Conservation (phyloP, 2,329 filamentous ascomycete species). For the Pseudogymnoascus sp. region DNA sequence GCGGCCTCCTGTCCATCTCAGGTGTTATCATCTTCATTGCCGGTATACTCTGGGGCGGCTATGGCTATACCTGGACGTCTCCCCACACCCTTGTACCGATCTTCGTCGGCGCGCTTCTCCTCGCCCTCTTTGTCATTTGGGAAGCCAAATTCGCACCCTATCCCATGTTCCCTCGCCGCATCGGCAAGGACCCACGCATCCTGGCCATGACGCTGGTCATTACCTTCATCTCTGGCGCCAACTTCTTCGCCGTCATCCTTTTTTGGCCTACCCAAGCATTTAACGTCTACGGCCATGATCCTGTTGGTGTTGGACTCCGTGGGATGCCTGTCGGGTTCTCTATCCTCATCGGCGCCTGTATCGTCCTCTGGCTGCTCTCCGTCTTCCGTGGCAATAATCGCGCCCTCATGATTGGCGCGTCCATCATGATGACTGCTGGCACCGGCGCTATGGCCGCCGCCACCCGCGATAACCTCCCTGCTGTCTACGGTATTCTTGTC, state of each 20-base stretch:
- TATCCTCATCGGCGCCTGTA: conserved; percentile 53
- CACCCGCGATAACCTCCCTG: conserved; percentile 43
- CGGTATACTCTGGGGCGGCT: conserved; percentile 50
- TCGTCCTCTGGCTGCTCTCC: conserved; percentile 51
- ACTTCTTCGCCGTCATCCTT: conserved; percentile 48
- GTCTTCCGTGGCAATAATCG: conserved; percentile 52
- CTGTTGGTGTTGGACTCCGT: conserved; percentile 55
- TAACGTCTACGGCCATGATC: conserved; percentile 60
- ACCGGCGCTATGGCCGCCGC: conserved; percentile 48
- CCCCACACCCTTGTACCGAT: conserved; percentile 48
- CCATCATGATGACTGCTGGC: conserved; percentile 59
- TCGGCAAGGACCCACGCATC: conserved; percentile 47
- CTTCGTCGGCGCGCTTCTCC: conserved; percentile 40
- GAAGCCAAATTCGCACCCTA: conserved; percentile 43
- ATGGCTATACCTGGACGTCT: conserved; percentile 49
- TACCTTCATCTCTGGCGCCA: conserved; percentile 52
- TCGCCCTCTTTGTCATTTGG: conserved; percentile 46
- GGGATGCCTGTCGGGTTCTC: conserved; percentile 58
- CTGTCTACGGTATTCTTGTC: conserved; percentile 50
- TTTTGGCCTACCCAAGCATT: conserved; percentile 60
- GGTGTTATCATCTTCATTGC: conserved; percentile 42
- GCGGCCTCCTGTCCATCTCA: conserved; percentile 41
- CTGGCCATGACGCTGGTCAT: conserved; percentile 48
- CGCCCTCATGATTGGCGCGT: conserved; percentile 52
- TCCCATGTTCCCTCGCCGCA: conserved; percentile 41